Evolutionary conservation across 768 basidiomycete species (phyloP), one percentile per base, ranked within the genome.

Genomic region (Agrocybe pediades): DNA sequence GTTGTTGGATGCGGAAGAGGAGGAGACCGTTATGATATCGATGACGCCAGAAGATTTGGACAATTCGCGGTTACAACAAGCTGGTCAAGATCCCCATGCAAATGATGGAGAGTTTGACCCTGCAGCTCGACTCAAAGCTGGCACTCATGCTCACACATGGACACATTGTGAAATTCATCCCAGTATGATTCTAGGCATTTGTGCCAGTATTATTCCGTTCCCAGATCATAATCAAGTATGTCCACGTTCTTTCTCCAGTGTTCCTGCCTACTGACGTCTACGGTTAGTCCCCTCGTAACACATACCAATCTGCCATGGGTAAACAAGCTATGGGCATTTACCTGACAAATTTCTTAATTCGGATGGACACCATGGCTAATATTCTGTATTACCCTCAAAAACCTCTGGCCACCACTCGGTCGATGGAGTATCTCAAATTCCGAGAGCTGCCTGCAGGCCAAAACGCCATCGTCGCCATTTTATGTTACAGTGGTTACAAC

Each of bases 291-390:
- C 96, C 96, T 60, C 97, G 96, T 85, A 99, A 99, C 68, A 99
- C 96, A 3, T 99, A 99, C 67, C 96, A 99, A 75, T 98, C 96
- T 41, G 96, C 96, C 48, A 99, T 99, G 96, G 97, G 97, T 62
- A 99, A 99, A 76, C 96, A 99, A 84, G 96, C 96, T 9, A 99
- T 99, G 96, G 96, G 97, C 46, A 94, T 98, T 60, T 97, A 91
- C 73, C 81, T 98, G 29, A 98, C 96, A 29, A 99, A 98, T 72
- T 99, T 96, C 81, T 84, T 97, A 61, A 90, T 98, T 61, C 93
- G 96, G 49, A 96, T 98, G 94, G 96, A 99, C 70, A 99, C 97
- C 9, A 98, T 98, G 96, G 94, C 96, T 61, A 99, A 99, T 66
- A 97, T 99, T 58, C 81, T 99, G 41, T 99, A 97, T 72, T 99